Conservation (phyloP, 768 basidiomycete species). For the Mycena vitilis region DNA sequence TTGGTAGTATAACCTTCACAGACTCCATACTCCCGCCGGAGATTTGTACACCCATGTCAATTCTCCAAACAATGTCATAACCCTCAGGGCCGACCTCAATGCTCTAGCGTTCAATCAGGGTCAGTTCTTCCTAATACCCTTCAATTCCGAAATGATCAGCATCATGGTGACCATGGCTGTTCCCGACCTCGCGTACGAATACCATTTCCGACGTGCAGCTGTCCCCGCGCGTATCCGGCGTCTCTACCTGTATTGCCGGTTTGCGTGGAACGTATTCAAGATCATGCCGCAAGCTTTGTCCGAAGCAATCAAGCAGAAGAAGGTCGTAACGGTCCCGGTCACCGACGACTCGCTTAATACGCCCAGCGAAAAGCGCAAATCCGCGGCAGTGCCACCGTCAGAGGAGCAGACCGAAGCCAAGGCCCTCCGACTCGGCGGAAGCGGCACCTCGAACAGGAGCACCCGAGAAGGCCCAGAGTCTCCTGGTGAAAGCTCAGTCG, state of each 20-base stretch:
- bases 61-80: conserved; percentile 16
- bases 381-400: no score
- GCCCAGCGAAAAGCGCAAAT: no score
- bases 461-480: no score
- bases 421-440: no score
- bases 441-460: no score
- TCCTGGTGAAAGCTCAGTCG: no score
- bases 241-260: conserved; percentile 13
- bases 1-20: not conserved
- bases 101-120: conserved; percentile 12
- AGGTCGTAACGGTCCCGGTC: no score
- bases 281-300: not conserved
- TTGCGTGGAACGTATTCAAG: conserved; percentile 27
- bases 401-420: no score
- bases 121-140: conserved; percentile 22
- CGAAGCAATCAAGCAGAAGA: not conserved
- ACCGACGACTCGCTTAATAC: no score
- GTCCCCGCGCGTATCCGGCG: conserved; percentile 22
- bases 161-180: conserved; percentile 3
- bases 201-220: conserved; percentile 17
- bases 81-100: conserved; percentile 23
- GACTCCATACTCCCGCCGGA: conserved; percentile 14
- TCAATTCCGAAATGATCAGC: not conserved
- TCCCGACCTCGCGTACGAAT: conserved; percentile 20
- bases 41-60: not conserved